Evolutionary conservation across 768 basidiomycete species (phyloP), one percentile per base, ranked within the genome.

Genomic region (Phanerochaete carnosa): DNA sequence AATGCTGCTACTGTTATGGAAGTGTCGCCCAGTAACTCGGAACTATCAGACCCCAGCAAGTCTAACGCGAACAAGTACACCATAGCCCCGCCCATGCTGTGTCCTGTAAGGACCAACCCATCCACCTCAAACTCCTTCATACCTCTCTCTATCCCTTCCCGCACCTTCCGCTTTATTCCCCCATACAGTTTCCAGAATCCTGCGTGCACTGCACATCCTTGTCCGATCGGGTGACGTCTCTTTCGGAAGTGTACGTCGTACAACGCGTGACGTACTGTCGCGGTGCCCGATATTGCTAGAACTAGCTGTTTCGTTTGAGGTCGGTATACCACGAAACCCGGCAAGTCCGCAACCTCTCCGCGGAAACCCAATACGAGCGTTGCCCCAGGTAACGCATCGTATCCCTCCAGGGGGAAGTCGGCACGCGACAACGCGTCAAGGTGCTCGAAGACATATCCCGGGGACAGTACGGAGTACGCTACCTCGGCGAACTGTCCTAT

Each of bases 61-160:
- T 84, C 82, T 22, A 84, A 65, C 45, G 76, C 74, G 45, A 84
- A 72, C 25, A 86, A 71, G 68, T 82, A 83, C 16, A 76, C 74
- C n/a, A 86, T 66, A 23, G 78, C 77, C 23, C 76, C 82, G 45
- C 85, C 83, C 79, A 85, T 79, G 57, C 82, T 84, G 66, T 87
- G 84, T 1, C 83, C 85, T 0, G 81, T 83, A 30, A 85, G 62
- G 22, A 83, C 76, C 19, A 86, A 57, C 64, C 83, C 81, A 22
- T 59, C 53, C 2, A 72, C 66, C 12, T 62, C 62, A 29, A 79
- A 67, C 56, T 74, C 69, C 15, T 67, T 45, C 13, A 84, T 65
- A 6, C 75, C 80, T 60, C 74, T 72, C 25, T 68, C 67, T 23
- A 86, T 68, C 5, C 72, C 76, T 22, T 74, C 69, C 8, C 80